Conservation (phyloP, 306 rosid species). For the Vachellia collinsii region DNA sequence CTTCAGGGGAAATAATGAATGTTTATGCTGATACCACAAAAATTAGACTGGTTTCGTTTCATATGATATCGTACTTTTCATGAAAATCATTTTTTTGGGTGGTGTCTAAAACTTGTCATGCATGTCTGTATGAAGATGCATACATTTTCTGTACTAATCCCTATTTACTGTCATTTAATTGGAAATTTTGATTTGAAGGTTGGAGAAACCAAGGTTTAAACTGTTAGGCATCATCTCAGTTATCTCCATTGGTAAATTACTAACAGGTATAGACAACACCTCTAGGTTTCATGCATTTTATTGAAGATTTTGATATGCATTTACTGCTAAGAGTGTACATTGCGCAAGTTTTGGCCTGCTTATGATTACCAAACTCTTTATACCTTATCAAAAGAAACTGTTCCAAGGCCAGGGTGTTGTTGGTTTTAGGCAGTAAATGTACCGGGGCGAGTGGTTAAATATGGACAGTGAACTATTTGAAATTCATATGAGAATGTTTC, state of each 20-base stretch:
- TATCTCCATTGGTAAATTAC: conserved; percentile 82
- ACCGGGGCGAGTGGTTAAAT: conserved; percentile 19
- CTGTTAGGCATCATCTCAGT: conserved; percentile 85
- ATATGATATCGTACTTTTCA: background rate
- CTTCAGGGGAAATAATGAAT: background rate
- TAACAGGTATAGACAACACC: conserved; percentile 66
- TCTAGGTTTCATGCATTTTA: conserved; percentile 13
- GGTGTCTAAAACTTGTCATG: background rate
- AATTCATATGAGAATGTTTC: conserved; percentile 23
- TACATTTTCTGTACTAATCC: background rate
- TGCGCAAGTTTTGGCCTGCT: background rate
- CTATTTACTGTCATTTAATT: conserved; percentile 39
- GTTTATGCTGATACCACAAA: background rate
- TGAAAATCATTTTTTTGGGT: background rate
- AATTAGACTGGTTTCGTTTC: background rate
- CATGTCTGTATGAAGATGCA: background rate
- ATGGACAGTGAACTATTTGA: conserved; percentile 1
- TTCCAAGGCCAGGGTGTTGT: background rate
- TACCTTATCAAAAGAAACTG: background rate
- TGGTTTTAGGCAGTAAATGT: background rate
- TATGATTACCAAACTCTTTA: background rate
- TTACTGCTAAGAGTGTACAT: background rate
- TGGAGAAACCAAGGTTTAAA: conserved; percentile 87
- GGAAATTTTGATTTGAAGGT: conserved; percentile 58
- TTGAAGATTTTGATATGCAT: conserved; percentile 28